A percentile compares a stretch with the other conserved stretches of the same genome.
phyloP scores from a whole-genome alignment of 2,329 filamentous ascomycete genomes.

The Phialophora verrucosa region DNA sequence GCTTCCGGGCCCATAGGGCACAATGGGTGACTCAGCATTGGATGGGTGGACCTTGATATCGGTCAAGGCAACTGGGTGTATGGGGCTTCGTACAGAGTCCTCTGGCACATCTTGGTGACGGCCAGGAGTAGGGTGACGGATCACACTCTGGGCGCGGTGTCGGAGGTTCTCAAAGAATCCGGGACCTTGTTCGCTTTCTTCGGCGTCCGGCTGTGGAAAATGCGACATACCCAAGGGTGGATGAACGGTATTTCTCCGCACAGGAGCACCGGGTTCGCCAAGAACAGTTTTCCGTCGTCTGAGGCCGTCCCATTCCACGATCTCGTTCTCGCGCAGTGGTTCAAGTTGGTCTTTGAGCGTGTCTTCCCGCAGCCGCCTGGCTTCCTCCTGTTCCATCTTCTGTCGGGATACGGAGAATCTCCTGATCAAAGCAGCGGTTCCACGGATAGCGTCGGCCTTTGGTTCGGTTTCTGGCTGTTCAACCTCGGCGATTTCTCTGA shows the following conservation, averaged over 20 bases:
- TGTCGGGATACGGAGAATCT: slow-evolving; percentile 76
- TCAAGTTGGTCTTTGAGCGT: slow-evolving; percentile 72
- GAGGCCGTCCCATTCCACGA: slow-evolving; percentile 90
- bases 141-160: slow-evolving; percentile 47
- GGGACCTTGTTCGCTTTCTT: slow-evolving; percentile 32
- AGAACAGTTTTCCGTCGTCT: slow-evolving; percentile 70
- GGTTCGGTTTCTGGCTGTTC: slow-evolving; percentile 96
- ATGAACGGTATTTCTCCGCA: slow-evolving; percentile 60
- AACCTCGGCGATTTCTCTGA: slow-evolving; percentile 91
- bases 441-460: slow-evolving; percentile 93
- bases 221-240: slow-evolving; percentile 87
- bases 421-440: slow-evolving; percentile 84
- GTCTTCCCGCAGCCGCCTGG: slow-evolving; percentile 78
- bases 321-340: slow-evolving; percentile 77
- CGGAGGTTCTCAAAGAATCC: slow-evolving; percentile 49
- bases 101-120: slow-evolving; percentile 44
- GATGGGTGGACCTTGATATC: slow-evolving; percentile 62
- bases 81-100: slow-evolving; percentile 58
- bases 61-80: slow-evolving; percentile 67
- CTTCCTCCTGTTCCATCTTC: slow-evolving; percentile 80
- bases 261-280: slow-evolving; percentile 52
- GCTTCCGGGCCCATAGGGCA: slow-evolving; percentile 39
- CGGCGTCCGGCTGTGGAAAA: slow-evolving; percentile 64
- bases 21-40: slow-evolving; percentile 51
- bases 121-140: slow-evolving; percentile 43